Evolutionary conservation across 2,329 filamentous ascomycete genomes (phyloP).

Genomic region (Chalaropsis ovoidea): DNA sequence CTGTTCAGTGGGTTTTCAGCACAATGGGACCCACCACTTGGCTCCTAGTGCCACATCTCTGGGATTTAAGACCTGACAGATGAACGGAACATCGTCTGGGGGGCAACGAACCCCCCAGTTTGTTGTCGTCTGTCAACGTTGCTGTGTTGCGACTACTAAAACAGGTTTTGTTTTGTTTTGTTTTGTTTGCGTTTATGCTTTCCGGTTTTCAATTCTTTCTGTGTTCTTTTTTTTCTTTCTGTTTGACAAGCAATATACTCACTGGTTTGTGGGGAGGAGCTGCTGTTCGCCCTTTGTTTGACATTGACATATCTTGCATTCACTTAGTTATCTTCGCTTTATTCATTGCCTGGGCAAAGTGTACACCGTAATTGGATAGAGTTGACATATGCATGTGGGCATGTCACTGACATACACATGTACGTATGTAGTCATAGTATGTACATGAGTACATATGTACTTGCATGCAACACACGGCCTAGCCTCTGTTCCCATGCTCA

Average conservation of each 20-base stretch:
- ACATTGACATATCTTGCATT: not conserved
- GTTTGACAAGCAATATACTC: not conserved
- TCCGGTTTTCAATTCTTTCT: not conserved
- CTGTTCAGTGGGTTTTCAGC: not conserved
- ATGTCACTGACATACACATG: not conserved
- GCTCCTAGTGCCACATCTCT: not conserved
- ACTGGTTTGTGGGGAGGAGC: too few species aligned
- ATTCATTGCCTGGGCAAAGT: not conserved
- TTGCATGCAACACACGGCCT: not conserved
- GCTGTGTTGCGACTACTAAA: too few species aligned
- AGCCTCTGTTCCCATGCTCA: not conserved
- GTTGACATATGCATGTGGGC: not conserved
- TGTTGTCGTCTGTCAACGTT: too few species aligned
- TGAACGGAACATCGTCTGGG: not conserved
- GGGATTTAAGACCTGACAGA: not conserved
- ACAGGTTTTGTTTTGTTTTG: not conserved
- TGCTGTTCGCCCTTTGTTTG: too few species aligned
- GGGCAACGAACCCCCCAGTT: too few species aligned
- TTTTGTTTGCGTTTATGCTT: not conserved
- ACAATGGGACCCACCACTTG: not conserved
- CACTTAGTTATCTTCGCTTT: not conserved
- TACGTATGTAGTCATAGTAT: not conserved
- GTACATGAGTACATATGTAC: not conserved
- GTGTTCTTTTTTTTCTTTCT: not conserved
- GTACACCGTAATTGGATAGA: not conserved